These are phyloP conservation scores for Babesia gibsoni DNA, from an alignment of 169 alveolate genomes.

Conservation along the genomic window DNA sequence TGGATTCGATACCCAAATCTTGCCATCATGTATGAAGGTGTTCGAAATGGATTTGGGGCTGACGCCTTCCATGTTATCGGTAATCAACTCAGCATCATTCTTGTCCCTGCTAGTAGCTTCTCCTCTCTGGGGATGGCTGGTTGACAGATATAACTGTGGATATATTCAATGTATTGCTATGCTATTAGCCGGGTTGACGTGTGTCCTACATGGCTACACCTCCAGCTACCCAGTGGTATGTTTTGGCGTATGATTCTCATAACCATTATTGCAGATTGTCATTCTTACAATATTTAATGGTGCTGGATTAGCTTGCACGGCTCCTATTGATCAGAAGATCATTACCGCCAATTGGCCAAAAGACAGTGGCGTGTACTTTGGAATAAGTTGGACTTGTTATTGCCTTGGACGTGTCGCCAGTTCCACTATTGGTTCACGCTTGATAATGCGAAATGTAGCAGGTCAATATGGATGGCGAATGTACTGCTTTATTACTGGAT, in stretches of 20 bases:
- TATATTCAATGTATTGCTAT: constrained; percentile 81
- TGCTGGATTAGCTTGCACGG: constrained; percentile 20
- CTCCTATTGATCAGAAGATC: constrained; percentile 28
- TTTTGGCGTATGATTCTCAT: too few relatives aligned
- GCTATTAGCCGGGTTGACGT: constrained; percentile 81
- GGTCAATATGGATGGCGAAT: constrained; percentile 49
- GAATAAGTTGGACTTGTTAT: constrained; percentile 10
- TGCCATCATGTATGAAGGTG: constrained; percentile 72
- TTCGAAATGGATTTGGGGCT: constrained; percentile 81
- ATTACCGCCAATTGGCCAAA: background rate
- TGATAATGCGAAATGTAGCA: background rate
- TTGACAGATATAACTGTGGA: constrained; percentile 81
- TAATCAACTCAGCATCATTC: constrained; percentile 79
- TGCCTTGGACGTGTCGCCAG: constrained; percentile 37
- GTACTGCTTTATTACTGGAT: constrained; percentile 15
- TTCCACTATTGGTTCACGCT: constrained; percentile 6
- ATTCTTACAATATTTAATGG: constrained; percentile 40
- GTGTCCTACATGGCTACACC: constrained; percentile 67
- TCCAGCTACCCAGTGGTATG: constrained; percentile 35
- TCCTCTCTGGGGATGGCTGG: constrained; percentile 87
- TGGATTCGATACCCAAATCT: constrained; percentile 7
- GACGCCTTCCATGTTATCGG: constrained; percentile 77
- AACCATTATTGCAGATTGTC: constrained; percentile 18
- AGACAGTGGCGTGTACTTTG: background rate
- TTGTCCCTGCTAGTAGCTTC: constrained; percentile 80